Base-by-base conservation (phyloP, 371 early-diverging fungal species). In the Fennellomyces sp. region DNA sequence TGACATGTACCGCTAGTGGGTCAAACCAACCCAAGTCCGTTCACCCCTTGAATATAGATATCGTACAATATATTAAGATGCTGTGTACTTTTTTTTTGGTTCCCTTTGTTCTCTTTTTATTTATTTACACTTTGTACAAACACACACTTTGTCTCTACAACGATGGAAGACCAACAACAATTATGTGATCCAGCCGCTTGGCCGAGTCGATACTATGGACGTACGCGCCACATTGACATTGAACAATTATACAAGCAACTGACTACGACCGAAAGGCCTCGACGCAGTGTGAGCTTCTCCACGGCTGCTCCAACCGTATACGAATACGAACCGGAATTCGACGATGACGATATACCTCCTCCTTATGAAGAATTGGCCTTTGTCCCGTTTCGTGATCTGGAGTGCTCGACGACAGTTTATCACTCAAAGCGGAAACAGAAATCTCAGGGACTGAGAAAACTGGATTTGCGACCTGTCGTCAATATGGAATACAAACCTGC, bases 301-400 rank as follows among this genome's bases (percentile, higher is more conserved):
- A 51, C 50, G 26, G 38, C 27, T 39, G 51, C 47, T 5, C 63
- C 63, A 15, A 51, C 30, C 12, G 39, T 49, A 7, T 19, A 58
- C 27, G 50, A 75, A 60, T 72, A 72, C 48, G 75, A 72, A 21
- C 54, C 78, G 17, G 73, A 78, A 52, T 29, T 52, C 28, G 61
- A 47, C 1, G 35, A 45, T 8, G 55, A 39, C 26, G 52, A 52
- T 5, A 8, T 17, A 17, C 55, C 55, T 26, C 39, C 55, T 27
- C 55, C 27, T 25, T 35, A 26, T 26, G 35, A 35, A 27, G 28
- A 21, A 19, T n/a, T n/a, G 11, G 57, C 48, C 13, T 25, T 45
- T 33, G 17, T 23, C 7, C 28, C 28, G 13, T 27, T 28, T 4
- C 5, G 12, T 4, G 47, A 58, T 29, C 13, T 12, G 6, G 50